phyloP scores from a whole-genome alignment of 176 grass and related monocot species.

The Oryza glumipatula region DNA sequence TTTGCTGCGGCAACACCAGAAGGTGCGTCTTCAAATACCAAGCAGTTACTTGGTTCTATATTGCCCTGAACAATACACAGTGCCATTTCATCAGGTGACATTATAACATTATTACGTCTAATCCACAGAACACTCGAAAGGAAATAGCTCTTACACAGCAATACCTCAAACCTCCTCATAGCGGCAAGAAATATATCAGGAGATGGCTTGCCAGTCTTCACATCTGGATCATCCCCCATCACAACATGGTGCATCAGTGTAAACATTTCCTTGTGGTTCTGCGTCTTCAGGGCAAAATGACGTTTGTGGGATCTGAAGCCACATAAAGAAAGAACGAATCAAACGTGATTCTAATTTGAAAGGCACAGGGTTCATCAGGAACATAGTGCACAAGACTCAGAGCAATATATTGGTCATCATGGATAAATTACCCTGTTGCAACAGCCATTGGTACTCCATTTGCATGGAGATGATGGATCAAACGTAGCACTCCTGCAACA shows the following conservation, averaged over 20 bases:
- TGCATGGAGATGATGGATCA: constrained; percentile 78
- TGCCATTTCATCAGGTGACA: constrained; percentile 27
- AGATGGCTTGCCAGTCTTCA: constrained; percentile 89
- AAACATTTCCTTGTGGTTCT: constrained; percentile 88
- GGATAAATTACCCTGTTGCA: constrained; percentile 70
- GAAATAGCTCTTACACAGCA: neutral
- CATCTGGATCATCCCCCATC: constrained; percentile 87
- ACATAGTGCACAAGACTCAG: neutral
- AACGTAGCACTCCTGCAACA: constrained; percentile 63
- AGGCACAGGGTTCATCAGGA: neutral
- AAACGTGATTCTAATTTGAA: constrained; percentile 5
- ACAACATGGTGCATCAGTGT: constrained; percentile 83
- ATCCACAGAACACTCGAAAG: constrained; percentile 7
- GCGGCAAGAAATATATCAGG: constrained; percentile 94
- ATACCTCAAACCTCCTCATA: constrained; percentile 79
- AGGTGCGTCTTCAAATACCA: constrained; percentile 97
- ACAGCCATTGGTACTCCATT: constrained; percentile 80
- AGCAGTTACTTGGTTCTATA: constrained; percentile 64
- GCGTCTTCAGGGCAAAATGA: constrained; percentile 84
- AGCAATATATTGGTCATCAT: neutral
- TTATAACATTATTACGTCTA: neutral
- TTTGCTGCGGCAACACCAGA: constrained; percentile 88
- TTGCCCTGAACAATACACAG: constrained; percentile 49
- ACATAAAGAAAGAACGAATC: neutral
- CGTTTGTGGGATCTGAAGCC: constrained; percentile 70